Base-by-base conservation (phyloP, 2,329 filamentous ascomycete species). In the Leptographium lundbergii region DNA sequence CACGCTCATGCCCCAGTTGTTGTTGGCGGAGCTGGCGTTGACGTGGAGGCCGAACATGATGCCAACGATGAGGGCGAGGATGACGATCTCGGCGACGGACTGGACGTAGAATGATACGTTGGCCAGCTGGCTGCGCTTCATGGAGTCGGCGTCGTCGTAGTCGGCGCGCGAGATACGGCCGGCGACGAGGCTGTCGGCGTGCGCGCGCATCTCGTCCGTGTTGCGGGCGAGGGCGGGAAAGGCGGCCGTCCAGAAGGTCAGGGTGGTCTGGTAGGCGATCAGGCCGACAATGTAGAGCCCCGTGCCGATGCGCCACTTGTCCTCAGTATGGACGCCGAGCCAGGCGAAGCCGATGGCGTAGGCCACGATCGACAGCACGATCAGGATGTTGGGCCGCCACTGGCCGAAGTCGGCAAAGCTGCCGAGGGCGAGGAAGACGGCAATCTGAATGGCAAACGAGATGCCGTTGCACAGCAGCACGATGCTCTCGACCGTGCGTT, bases 351-450 rank as follows among this genome's bases (percentile, higher is more conserved):
- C 48, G 27, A 53, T 47, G 50, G 34, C 57, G 9, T 53, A 58
- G 34, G 48, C 48, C 22, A 58, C 24, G 24, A 53, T 24, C 11
- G 57, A 54, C 5, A 53, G 34, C 6, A 57, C 57, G 14, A 66
- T 65, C 61, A 66, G 63, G 59, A 66, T 66, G 60, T 61, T 64
- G 13, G 63, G 64, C 1, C 63, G 62, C 63, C 64, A 65, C 54
- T 62, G 63, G 45, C 64, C 64, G 34, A 64, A 66, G 59, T 66
- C 63, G 57, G 63, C 64, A 50, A 65, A 65, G 7, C 62, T 63
- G n/a, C 64, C 64, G 11, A 65, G 25, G 27, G 63, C 56, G 39
- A 66, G 52, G 19, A 66, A 61, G 11, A 60, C 56, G 42, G 60
- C 61, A n/a, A 65, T 62, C 54, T 66, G 64, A 10, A 61, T 60